phyloP scores from a whole-genome alignment of 768 basidiomycete species.

The Sporobolomyces phaffii region DNA sequence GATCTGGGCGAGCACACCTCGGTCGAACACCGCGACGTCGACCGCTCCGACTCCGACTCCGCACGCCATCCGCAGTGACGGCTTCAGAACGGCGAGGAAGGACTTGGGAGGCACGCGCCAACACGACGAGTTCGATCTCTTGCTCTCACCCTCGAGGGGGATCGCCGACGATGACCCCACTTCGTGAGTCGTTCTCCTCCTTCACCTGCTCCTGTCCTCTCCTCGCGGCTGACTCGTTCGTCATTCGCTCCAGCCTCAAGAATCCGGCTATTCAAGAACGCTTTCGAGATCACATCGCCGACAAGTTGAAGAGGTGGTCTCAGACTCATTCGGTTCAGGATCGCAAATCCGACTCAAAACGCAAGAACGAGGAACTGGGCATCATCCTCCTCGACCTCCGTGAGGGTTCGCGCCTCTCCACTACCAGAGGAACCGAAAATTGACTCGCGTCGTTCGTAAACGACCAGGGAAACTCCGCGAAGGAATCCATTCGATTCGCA shows the following conservation, averaged over 20 bases:
- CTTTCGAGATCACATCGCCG: constrained; percentile 25
- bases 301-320: constrained; percentile 21
- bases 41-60: not conserved
- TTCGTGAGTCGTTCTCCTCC: not conserved
- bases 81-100: constrained; percentile 14
- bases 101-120: constrained; percentile 16
- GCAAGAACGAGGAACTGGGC: constrained; percentile 21
- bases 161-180: constrained; percentile 15
- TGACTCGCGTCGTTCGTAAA: too few species aligned
- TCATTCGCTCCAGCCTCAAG: not conserved
- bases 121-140: constrained; percentile 22
- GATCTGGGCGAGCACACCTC: not conserved
- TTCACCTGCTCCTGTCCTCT: too few species aligned
- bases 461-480: constrained; percentile 38
- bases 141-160: constrained; percentile 26
- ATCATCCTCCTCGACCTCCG: constrained; percentile 36
- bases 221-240: not conserved
- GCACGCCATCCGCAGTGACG: not conserved
- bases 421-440: not conserved
- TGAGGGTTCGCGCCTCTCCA: not conserved
- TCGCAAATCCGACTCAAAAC: not conserved
- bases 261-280: constrained; percentile 22
- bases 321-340: not conserved
- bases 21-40: not conserved
- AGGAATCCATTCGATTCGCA: constrained; percentile 22